Conservation (phyloP, 2,329 filamentous ascomycete genomes). For the Colletotrichum ledebouriae region DNA sequence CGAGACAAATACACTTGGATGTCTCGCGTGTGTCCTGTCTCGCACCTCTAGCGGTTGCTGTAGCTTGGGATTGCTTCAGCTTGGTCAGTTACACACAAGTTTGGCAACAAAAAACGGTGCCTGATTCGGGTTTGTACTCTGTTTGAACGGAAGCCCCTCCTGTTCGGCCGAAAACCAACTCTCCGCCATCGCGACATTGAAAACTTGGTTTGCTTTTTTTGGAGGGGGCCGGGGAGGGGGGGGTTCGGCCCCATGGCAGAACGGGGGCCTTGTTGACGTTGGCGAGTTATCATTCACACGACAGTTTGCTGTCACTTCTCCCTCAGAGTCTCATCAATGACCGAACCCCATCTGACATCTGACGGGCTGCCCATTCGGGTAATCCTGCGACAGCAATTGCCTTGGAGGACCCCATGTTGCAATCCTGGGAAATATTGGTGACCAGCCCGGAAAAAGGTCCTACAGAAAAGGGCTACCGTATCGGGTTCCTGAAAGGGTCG, state of each 20-base stretch:
- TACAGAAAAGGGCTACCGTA: constrained; percentile 5
- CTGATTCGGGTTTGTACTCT: constrained; percentile 3
- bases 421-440: constrained; percentile 21
- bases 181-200: constrained; percentile 1
- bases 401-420: constrained; percentile 30
- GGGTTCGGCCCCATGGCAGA: not conserved
- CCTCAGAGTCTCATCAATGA: constrained; percentile 13
- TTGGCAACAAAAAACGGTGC: not conserved
- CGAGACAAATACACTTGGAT: constrained; percentile 10
- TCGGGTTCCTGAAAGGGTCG: constrained; percentile 29
- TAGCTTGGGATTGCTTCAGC: not conserved
- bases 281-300: constrained; percentile 24
- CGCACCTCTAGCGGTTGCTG: constrained; percentile 2
- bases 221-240: no score
- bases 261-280: constrained; percentile 20
- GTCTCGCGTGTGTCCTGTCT: constrained; percentile 14
- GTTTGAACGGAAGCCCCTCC: not conserved
- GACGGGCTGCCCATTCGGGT: constrained; percentile 19
- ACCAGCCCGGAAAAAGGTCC: constrained; percentile 12
- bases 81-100: not conserved
- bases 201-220: constrained; percentile 2
- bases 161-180: constrained; percentile 26
- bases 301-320: constrained; percentile 18
- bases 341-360: not conserved
- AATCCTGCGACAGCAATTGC: constrained; percentile 16